These are phyloP conservation scores for Nidularia sp. DNA, from an alignment of 768 basidiomycete species.

Conservation along the genomic window DNA sequence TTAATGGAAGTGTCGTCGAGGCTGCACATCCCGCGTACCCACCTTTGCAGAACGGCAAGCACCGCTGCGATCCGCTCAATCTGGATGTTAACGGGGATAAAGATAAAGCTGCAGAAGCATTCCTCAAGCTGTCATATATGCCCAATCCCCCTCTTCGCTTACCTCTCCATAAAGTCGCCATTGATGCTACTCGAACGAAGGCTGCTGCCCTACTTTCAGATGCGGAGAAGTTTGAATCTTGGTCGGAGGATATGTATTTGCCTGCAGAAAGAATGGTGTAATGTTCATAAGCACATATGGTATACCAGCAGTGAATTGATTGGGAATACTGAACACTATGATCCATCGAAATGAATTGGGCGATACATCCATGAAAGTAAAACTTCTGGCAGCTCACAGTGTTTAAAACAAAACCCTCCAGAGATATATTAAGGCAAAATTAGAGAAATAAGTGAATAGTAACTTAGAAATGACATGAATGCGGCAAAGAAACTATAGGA, in stretches of 20 bases:
- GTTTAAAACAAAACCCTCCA: too few relatives aligned
- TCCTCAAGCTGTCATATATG: slow-evolving; percentile 3
- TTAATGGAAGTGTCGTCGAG: slow-evolving; percentile 3
- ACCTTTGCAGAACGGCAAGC: not conserved
- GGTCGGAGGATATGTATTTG: slow-evolving; percentile 1
- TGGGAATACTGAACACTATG: too few relatives aligned
- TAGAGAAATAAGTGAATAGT: too few relatives aligned
- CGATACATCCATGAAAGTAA: too few relatives aligned
- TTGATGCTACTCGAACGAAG: not conserved
- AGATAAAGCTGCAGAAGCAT: slow-evolving; percentile 2
- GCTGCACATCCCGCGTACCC: slow-evolving; percentile 14
- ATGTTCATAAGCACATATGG: too few relatives aligned
- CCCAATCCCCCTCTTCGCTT: slow-evolving; percentile 6
- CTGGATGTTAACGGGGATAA: slow-evolving; percentile 3
- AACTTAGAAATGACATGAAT: too few relatives aligned
- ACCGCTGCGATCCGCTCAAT: not conserved
- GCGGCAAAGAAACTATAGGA: too few relatives aligned
- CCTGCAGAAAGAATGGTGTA: too few relatives aligned
- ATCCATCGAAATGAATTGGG: too few relatives aligned
- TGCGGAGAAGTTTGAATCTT: slow-evolving; percentile 1
- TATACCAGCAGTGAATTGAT: too few relatives aligned
- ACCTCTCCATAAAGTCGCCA: not conserved
- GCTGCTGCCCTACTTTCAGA: not conserved
- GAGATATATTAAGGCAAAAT: too few relatives aligned
- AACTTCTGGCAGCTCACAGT: too few relatives aligned